A percentile compares a stretch with the other conserved stretches of the same genome.
Conservation (phyloP, 2,329 filamentous ascomycete genomes). For the Talaromyces sp. region DNA sequence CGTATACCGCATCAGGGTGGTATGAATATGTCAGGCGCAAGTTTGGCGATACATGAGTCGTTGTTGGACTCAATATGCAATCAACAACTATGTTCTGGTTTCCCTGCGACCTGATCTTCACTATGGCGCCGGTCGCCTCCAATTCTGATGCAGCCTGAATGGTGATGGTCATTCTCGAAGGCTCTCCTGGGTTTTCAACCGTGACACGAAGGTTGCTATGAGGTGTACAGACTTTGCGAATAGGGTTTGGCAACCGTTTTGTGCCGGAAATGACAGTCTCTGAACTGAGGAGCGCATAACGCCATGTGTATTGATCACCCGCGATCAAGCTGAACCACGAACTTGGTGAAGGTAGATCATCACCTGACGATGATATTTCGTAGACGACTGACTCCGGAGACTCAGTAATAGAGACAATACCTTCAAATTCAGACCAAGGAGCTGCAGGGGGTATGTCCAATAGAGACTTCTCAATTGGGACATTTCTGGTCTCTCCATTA, state of each 20-base stretch:
- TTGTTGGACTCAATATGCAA: constrained; percentile 54
- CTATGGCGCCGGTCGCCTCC: not conserved
- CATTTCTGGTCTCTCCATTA: not conserved
- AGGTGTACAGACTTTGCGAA: not conserved
- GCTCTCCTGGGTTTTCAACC: not conserved
- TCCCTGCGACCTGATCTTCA: not conserved
- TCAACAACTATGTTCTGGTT: not conserved
- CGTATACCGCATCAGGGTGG: constrained; percentile 90
- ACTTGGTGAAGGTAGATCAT: constrained; percentile 34
- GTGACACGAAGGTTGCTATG: not conserved
- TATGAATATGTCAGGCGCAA: constrained; percentile 87
- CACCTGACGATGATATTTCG: not conserved
- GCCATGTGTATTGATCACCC: constrained; percentile 82
- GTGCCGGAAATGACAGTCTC: constrained; percentile 77
- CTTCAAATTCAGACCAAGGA: not conserved
- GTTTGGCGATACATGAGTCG: constrained; percentile 64
- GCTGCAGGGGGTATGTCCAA: constrained; percentile 56
- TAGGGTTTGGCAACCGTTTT: not conserved
- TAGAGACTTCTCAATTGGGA: not conserved
- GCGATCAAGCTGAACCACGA: constrained; percentile 73
- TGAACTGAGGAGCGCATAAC: constrained; percentile 87
- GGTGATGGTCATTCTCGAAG: not conserved
- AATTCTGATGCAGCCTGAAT: not conserved
- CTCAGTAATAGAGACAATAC: not conserved
- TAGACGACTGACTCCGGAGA: not conserved